phyloP scores from a whole-genome alignment of 805 yeast genomes.

The Torulaspora franciscae region DNA sequence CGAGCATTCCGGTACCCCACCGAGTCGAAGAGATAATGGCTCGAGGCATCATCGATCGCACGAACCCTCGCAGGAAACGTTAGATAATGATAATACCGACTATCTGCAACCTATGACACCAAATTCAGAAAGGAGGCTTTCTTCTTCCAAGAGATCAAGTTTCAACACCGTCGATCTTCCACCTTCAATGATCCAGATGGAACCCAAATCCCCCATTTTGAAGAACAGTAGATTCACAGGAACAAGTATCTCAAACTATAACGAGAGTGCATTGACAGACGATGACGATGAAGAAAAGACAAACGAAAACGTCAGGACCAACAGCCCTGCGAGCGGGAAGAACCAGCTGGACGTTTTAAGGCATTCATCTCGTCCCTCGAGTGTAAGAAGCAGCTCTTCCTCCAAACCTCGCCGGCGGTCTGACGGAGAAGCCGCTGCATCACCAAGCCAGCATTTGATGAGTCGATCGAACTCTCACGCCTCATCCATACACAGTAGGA shows the following conservation, averaged over 20 bases:
- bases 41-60: constrained; percentile 5
- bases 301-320: constrained; percentile 9
- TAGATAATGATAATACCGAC: constrained; percentile 1
- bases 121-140: constrained; percentile 12
- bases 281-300: constrained; percentile 27
- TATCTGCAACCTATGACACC: constrained; percentile 14
- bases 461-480: constrained; percentile 29
- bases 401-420: constrained; percentile 25
- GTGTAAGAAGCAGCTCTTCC: constrained; percentile 25
- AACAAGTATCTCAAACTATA: constrained; percentile 22
- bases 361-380: constrained; percentile 25
- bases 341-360: constrained; percentile 18
- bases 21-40: constrained; percentile 3
- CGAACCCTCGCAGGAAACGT: constrained; percentile 3
- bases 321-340: constrained; percentile 6
- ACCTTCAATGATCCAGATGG: constrained; percentile 63
- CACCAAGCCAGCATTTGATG: constrained; percentile 13
- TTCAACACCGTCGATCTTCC: constrained; percentile 43
- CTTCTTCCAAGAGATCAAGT: constrained; percentile 31
- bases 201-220: constrained; percentile 70
- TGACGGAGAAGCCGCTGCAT: constrained; percentile 10
- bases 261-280: constrained; percentile 32
- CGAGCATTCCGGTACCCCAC: constrained; percentile 5
- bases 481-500: constrained; percentile 31
- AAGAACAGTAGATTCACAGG: constrained; percentile 36